Evolutionary conservation across 2,329 filamentous ascomycete genomes (phyloP).

Genomic region (Bertia moriformis): DNA sequence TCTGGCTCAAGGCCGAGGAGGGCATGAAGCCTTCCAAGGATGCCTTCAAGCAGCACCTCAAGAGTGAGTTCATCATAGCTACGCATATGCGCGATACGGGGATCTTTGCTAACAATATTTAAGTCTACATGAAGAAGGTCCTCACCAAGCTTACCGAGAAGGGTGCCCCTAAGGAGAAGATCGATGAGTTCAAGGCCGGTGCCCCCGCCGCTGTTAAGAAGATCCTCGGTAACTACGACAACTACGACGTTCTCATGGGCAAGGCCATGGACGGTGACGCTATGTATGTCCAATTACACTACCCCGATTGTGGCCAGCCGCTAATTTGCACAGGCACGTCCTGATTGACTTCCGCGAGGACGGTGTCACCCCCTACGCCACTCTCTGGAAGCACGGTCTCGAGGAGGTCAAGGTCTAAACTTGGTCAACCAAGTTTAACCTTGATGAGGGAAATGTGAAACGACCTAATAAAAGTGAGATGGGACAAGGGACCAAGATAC

Average conservation of each 20-base stretch:
- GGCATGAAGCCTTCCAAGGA: slow-evolving; percentile 1
- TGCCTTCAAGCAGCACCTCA: not conserved
- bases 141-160: not conserved
- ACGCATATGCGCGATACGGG: no score
- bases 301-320: not conserved
- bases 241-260: slow-evolving; percentile 1
- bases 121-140: not conserved
- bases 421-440: not conserved
- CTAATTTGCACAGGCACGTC: not conserved
- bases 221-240: not conserved
- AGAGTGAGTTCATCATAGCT: not conserved
- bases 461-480: no score
- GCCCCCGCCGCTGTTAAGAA: slow-evolving; percentile 1
- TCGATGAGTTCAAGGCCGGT: not conserved
- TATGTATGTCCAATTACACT: not conserved
- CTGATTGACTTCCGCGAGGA: slow-evolving; percentile 1
- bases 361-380: slow-evolving; percentile 1
- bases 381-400: slow-evolving; percentile 2
- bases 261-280: not conserved
- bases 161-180: not conserved
- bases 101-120: no score
- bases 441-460: no score
- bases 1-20: slow-evolving; percentile 1
- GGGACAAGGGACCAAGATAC: no score
- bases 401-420: slow-evolving; percentile 1